Base-by-base conservation (phyloP, 75 land plant species). In the Selaginella moellendorffii region DNA sequence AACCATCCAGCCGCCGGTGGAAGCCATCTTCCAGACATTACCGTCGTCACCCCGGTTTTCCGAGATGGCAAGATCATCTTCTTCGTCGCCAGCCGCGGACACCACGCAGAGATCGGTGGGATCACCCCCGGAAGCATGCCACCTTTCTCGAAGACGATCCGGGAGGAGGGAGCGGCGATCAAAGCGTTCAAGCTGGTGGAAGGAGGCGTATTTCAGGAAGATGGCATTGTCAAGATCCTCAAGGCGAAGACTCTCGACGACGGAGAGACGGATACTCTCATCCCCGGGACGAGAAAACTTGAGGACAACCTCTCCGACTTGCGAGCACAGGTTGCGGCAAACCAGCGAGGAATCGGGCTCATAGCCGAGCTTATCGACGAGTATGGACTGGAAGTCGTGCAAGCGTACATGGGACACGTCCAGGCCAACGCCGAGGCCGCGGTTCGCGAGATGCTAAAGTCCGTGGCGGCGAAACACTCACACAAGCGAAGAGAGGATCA, bases 71-170 rank as follows among this genome's bases (percentile, higher is more conserved):
- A 78, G 53, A 74, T 95, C 1, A 82, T 95, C 9, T 95, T 95
- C 52, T 89, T 95, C 70, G 97, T 95, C 14, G 99, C 99, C 31
- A 95, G 91, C 67, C 78, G 99, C 72, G 99, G 99, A 0, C 99
- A 95, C 71, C 99, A 95, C 81, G 96, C 99, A 26, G 99, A 95
- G 69, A 95, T 95, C 30, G 99, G 99, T 18, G 99, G 99, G 53
- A 86, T 90, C 19, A 95, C 99, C 26, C 99, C 99, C 23, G 99
- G 99, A 63, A 95, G 99, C 56, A 95, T 95, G 99, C 99, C 99
- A 2, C 99, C 99, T 0, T 90, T 95, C 71, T 95, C 99, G 27
- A 95, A 95, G 67, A 72, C 88, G 9, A 82, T 95, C 58, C 86
- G 85, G 83, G 99, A 95, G 72, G 99, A 95, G 72, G 99, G 99